Base-by-base conservation (phyloP, 306 rosid species). In the Dalbergia cultrata region DNA sequence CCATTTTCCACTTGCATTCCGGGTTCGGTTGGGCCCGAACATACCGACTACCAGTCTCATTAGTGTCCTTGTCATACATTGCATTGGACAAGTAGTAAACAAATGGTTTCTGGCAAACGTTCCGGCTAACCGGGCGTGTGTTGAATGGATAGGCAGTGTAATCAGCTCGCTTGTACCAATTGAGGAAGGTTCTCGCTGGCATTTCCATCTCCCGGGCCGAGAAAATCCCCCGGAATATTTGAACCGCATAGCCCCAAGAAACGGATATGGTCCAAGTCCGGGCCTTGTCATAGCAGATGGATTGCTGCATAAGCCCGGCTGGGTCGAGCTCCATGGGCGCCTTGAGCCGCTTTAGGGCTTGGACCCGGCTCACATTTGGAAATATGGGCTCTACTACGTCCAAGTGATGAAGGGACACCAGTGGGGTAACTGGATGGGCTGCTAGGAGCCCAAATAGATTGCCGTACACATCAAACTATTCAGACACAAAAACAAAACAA, bases 171-270 rank as follows among this genome's bases (percentile, higher is more conserved):
- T 43, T 78, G 78, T 87, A 86, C 98, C 97, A 92, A 16, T 89
- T 90, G 0, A 88, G 59, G 81, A 92, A 90, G 7, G 97, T 92
- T 73, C 92, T 87, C 0, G 88, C 81, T 0, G 97, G 97, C 68
- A 83, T 82, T 72, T 94, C 96, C 58, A 94, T 76, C 43, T 92
- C 97, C 45, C 93, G 86, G 69, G 88, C 86, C 0, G 87, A 81
- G 62, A 89, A 82, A 13, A 75, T 64, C 19, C 96, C 94, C 3
- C 92, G 89, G 41, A 79, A 78, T n/a, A 94, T 90, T 79, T 94
- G 97, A 66, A 92, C 90, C 3, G 91, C 85, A 5, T 88, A 90
- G 14, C 96, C 98, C 97, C 98, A 90, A 0, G 96, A 85, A 3
- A 90, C 88, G 0, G 97, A 88, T 41, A 90, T 17, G 33, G 94